A percentile compares a stretch with the other conserved stretches of the same genome.
Evolutionary conservation across 2,329 filamentous ascomycete species (phyloP).

Genomic region (Ophiocordyceps camponoti-saundersi): DNA sequence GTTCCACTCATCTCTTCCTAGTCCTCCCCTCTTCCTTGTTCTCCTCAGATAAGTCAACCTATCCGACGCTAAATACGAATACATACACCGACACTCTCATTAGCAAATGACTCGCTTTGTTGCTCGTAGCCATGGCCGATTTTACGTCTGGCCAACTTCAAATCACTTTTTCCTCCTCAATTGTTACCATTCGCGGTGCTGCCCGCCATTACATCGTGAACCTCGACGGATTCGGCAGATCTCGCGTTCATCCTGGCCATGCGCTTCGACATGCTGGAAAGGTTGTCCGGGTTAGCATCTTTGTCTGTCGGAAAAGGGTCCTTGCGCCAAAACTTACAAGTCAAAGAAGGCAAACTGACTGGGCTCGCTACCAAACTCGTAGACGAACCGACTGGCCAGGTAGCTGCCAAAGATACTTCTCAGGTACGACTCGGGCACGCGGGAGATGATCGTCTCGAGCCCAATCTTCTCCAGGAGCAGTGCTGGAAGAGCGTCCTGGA

Average conservation of each 20-base stretch:
- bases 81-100: no score
- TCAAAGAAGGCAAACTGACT: constrained; percentile 98
- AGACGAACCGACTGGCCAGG: constrained; percentile 88
- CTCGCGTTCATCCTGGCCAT: constrained; percentile 27
- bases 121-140: no score
- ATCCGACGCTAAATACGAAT: no score
- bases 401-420: constrained; percentile 93
- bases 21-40: no score
- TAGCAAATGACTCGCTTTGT: no score
- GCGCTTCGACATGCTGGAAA: constrained; percentile 45
- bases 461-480: constrained; percentile 80
- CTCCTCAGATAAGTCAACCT: no score
- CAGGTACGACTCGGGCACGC: constrained; percentile 84
- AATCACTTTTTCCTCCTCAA: background rate
- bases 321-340: constrained; percentile 48
- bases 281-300: background rate
- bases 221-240: background rate
- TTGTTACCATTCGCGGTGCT: background rate
- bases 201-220: background rate
- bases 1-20: no score
- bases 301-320: background rate
- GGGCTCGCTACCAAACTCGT: constrained; percentile 80
- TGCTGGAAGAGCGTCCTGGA: constrained; percentile 72
- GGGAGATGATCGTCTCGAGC: constrained; percentile 67
- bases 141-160: no score